These are phyloP conservation scores for Byssochlamys sp. DNA, from an alignment of 2,329 filamentous ascomycete genomes.

Conservation along the genomic window DNA sequence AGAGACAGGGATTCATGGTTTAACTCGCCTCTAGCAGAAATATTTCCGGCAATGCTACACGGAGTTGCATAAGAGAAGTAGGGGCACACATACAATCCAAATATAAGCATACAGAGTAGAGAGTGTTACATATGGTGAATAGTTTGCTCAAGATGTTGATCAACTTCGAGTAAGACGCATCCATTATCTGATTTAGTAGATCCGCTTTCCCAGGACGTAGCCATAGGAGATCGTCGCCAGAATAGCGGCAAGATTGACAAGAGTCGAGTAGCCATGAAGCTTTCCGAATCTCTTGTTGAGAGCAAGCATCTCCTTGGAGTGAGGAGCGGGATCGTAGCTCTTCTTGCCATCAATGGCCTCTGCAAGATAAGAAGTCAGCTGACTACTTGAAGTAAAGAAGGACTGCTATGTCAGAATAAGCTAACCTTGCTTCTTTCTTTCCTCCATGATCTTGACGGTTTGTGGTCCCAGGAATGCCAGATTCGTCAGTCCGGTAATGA, in stretches of 20 bases:
- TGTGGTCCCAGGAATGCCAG: slow-evolving; percentile 61
- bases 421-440: slow-evolving; percentile 70
- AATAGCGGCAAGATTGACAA: slow-evolving; percentile 66
- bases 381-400: not conserved
- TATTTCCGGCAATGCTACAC: not conserved
- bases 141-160: not conserved
- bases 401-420: not conserved
- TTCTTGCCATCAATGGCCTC: slow-evolving; percentile 85
- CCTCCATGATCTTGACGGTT: slow-evolving; percentile 63
- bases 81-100: not conserved
- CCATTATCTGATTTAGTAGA: slow-evolving; percentile 23
- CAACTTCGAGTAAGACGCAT: not conserved
- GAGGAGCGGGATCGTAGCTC: slow-evolving; percentile 66
- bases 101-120: not conserved
- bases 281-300: slow-evolving; percentile 70
- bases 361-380: slow-evolving; percentile 12
- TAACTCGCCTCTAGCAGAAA: not conserved
- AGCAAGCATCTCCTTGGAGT: slow-evolving; percentile 72
- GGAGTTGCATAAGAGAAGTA: not conserved
- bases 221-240: slow-evolving; percentile 68
- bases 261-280: slow-evolving; percentile 70
- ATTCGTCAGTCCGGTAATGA: slow-evolving; percentile 63
- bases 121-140: not conserved
- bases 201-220: slow-evolving; percentile 56
- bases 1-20: not conserved